Conservation (phyloP, 179 eudicot genomes). For the Sideroxylon spinosum region DNA sequence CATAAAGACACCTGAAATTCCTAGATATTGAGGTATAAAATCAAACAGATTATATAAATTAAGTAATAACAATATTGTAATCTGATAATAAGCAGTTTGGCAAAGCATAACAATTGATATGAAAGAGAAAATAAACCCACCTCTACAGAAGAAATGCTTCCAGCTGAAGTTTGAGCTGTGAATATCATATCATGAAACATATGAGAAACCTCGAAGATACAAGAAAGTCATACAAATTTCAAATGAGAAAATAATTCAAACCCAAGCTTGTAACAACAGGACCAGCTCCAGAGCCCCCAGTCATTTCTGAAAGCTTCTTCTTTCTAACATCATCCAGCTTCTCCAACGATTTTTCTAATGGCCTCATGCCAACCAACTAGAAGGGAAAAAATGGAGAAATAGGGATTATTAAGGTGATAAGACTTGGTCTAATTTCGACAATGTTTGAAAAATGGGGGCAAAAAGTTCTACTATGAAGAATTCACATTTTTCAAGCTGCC, state of each 20-base stretch:
- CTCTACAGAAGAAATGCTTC: conserved; percentile 43
- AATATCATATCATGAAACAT: conserved; percentile 31
- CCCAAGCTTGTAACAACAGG: conserved; percentile 56
- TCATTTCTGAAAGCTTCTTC: conserved; percentile 96
- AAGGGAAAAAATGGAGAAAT: conserved; percentile 1
- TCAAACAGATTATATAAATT: not conserved
- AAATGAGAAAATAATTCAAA: conserved; percentile 25
- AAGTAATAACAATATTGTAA: too few relatives aligned
- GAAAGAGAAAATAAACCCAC: conserved; percentile 38
- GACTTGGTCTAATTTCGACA: not conserved
- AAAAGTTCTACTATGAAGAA: not conserved
- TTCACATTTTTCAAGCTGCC: not conserved
- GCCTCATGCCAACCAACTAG: conserved; percentile 98
- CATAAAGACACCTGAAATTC: not conserved
- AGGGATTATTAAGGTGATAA: not conserved
- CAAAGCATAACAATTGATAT: conserved; percentile 2
- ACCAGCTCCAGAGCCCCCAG: conserved; percentile 64
- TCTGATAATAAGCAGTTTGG: not conserved
- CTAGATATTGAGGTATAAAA: not conserved
- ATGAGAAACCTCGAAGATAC: not conserved
- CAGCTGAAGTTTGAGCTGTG: conserved; percentile 54
- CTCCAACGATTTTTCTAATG: conserved; percentile 89
- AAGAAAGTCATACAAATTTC: not conserved
- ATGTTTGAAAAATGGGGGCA: not conserved
- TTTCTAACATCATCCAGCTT: conserved; percentile 93